phyloP scores from a whole-genome alignment of 2,329 filamentous ascomycete species.

The Cercospora sp. region DNA sequence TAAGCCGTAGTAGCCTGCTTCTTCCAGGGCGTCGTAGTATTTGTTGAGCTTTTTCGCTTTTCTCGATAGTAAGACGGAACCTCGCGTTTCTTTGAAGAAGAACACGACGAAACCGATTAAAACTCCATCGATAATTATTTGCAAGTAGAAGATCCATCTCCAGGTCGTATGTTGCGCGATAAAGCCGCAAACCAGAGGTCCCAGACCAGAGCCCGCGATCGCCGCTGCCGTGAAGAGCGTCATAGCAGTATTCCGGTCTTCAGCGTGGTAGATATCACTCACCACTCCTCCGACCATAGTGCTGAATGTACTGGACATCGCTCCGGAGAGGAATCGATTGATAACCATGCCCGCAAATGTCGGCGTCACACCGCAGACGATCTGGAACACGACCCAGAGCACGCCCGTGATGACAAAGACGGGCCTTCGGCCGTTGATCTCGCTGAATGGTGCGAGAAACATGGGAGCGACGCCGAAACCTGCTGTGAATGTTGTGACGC shows the following conservation, averaged over 20 bases:
- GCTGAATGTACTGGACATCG: conserved; percentile 75
- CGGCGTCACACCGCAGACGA: conserved; percentile 70
- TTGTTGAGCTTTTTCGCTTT: conserved; percentile 73
- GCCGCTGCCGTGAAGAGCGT: conserved; percentile 79
- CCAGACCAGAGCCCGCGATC: conserved; percentile 74
- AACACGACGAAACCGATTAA: conserved; percentile 65
- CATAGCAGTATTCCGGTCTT: conserved; percentile 86
- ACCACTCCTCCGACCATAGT: conserved; percentile 93
- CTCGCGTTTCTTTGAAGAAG: conserved; percentile 79
- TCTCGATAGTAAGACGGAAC: conserved; percentile 72
- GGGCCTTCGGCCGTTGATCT: conserved; percentile 82
- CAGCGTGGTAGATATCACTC: conserved; percentile 76
- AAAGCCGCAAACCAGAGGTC: conserved; percentile 69
- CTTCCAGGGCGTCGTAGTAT: conserved; percentile 76
- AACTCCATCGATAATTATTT: conserved; percentile 67
- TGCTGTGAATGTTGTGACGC: conserved; percentile 77
- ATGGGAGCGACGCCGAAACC: conserved; percentile 85
- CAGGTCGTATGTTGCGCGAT: conserved; percentile 68
- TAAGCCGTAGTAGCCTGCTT: conserved; percentile 59
- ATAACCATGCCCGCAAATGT: conserved; percentile 72
- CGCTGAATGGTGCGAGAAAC: conserved; percentile 76
- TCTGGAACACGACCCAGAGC: conserved; percentile 69
- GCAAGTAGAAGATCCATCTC: conserved; percentile 89
- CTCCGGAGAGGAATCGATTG: conserved; percentile 72
- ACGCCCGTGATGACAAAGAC: conserved; percentile 75